Conservation (phyloP, 805 yeast species). For the Starmerella etchellsii region DNA sequence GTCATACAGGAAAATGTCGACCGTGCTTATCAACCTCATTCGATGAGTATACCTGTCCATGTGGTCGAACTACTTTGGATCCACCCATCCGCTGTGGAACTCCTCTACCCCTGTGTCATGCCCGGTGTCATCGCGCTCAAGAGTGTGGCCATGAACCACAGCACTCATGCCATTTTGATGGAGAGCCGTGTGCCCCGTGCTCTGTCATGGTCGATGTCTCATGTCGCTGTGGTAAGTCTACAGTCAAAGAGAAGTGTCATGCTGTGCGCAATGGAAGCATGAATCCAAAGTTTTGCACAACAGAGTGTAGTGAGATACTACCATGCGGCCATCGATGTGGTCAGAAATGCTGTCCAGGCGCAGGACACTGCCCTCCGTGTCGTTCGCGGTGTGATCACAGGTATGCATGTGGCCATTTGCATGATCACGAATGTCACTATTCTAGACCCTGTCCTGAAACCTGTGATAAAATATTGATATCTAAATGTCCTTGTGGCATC, state of each 20-base stretch:
- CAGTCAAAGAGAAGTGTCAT: slow-evolving; percentile 1
- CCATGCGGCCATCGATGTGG: slow-evolving; percentile 13
- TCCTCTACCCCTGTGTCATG: slow-evolving; percentile 21
- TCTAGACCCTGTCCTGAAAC: slow-evolving; percentile 40
- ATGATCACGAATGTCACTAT: slow-evolving; percentile 35
- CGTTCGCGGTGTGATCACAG: not conserved
- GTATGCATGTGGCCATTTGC: slow-evolving; percentile 9
- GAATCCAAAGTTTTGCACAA: not conserved
- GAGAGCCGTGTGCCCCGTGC: slow-evolving; percentile 17
- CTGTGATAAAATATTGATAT: slow-evolving; percentile 34
- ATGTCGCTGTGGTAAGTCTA: slow-evolving; percentile 49
- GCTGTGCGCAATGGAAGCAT: not conserved
- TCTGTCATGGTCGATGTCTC: slow-evolving; percentile 32
- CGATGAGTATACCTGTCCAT: slow-evolving; percentile 24
- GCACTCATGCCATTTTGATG: slow-evolving; percentile 18
- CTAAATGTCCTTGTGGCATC: slow-evolving; percentile 57
- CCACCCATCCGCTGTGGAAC: slow-evolving; percentile 29
- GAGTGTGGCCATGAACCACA: slow-evolving; percentile 25
- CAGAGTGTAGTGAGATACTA: slow-evolving; percentile 1
- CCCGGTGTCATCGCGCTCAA: slow-evolving; percentile 20
- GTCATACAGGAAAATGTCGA: slow-evolving; percentile 27
- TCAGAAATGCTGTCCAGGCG: slow-evolving; percentile 6
- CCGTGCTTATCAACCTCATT: slow-evolving; percentile 24
- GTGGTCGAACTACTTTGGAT: slow-evolving; percentile 23
- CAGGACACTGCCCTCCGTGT: slow-evolving; percentile 9